These are phyloP conservation scores for Cutaneotrichosporon curvatum DNA, from an alignment of 1,284 basidiomycete genomes.

Conservation along the genomic window DNA sequence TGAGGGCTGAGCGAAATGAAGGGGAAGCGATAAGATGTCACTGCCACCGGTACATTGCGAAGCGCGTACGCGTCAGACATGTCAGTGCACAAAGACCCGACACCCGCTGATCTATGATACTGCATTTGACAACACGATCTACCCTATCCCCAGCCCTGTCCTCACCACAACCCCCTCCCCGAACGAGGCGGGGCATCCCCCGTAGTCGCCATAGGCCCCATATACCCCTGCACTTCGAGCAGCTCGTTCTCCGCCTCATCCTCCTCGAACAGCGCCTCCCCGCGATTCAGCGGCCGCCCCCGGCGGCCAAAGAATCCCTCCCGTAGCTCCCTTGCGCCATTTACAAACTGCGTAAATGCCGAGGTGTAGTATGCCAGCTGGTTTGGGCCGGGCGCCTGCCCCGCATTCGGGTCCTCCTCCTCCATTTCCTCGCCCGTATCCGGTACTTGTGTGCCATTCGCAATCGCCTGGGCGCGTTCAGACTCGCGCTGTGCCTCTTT, in stretches of 20 bases:
- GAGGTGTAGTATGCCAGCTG: conserved; percentile 33
- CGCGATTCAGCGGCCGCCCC: conserved; percentile 18
- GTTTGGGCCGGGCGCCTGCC: conserved; percentile 19
- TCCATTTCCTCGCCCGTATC: conserved; percentile 7
- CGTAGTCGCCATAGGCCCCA: conserved; percentile 27
- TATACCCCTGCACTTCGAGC: conserved; percentile 37
- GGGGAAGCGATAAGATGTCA: too few species aligned
- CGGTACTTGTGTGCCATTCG: conserved; percentile 10
- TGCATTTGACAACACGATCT: too few species aligned
- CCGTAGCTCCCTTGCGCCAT: conserved; percentile 33
- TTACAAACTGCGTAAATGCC: conserved; percentile 26
- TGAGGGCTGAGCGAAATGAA: too few species aligned
- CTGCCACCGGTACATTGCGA: too few species aligned
- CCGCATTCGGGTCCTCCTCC: conserved; percentile 12
- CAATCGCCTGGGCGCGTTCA: conserved; percentile 34
- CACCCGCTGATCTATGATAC: too few species aligned
- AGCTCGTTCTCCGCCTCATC: conserved; percentile 33
- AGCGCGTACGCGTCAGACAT: too few species aligned
- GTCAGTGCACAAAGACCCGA: too few species aligned
- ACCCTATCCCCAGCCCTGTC: too few species aligned
- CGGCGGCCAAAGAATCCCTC: conserved; percentile 40
- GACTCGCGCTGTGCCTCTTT: conserved; percentile 32
- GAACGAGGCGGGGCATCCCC: too few species aligned
- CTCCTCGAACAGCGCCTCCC: conserved; percentile 21
- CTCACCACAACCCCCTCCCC: too few species aligned